A percentile compares a stretch with the other conserved stretches of the same genome.
Conservation (phyloP, 441 rosid species). For the Pelargonium cotyledonis region DNA sequence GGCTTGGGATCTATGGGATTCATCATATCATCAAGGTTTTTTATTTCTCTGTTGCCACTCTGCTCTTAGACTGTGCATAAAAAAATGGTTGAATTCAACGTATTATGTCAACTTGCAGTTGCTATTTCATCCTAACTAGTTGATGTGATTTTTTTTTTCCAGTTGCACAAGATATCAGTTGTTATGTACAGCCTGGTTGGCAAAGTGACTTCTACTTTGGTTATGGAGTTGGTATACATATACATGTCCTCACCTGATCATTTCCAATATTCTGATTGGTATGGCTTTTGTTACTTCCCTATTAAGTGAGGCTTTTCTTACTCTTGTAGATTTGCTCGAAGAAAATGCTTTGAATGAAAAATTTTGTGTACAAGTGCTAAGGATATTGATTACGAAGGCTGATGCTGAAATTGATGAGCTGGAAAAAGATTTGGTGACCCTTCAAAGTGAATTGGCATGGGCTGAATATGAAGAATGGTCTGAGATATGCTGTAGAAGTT, state of each 20-base stretch:
- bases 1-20: slow-evolving; percentile 56
- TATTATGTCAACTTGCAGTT: too few relatives aligned
- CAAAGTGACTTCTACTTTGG: slow-evolving; percentile 38
- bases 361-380: slow-evolving; percentile 44
- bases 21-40: slow-evolving; percentile 32
- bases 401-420: slow-evolving; percentile 43
- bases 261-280: background rate
- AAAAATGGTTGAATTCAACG: slow-evolving; percentile 6
- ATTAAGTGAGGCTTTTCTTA: slow-evolving; percentile 5
- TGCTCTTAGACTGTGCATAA: background rate
- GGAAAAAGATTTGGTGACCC: slow-evolving; percentile 34
- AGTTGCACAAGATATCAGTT: slow-evolving; percentile 35
- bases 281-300: slow-evolving; percentile 3
- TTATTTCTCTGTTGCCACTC: background rate
- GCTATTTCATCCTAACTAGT: slow-evolving; percentile 5
- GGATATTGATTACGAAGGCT: slow-evolving; percentile 42
- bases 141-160: slow-evolving; percentile 9
- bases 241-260: background rate
- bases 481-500: slow-evolving; percentile 34
- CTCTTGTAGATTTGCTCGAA: slow-evolving; percentile 42
- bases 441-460: slow-evolving; percentile 44
- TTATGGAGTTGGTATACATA: slow-evolving; percentile 44
- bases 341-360: slow-evolving; percentile 50
- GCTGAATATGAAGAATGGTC: slow-evolving; percentile 44
- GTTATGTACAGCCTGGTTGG: slow-evolving; percentile 24